A percentile compares a stretch with the other conserved stretches of the same genome.
phyloP scores from a whole-genome alignment of 2,329 filamentous ascomycete species.

The Talaromyces sp. region DNA sequence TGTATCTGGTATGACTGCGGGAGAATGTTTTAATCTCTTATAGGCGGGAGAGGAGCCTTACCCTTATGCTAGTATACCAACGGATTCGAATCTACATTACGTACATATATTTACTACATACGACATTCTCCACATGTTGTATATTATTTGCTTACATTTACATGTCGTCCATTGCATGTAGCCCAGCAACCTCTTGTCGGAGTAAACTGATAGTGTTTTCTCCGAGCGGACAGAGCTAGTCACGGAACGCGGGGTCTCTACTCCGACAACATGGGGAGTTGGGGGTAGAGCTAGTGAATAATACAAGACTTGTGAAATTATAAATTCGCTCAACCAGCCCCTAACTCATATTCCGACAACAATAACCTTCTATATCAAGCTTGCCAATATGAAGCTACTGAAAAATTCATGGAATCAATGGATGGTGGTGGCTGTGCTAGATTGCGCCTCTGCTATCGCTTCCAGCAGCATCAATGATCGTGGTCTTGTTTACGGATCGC shows the following conservation, averaged over 20 bases:
- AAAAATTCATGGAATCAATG: not conserved
- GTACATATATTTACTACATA: too few relatives aligned
- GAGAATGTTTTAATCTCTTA: too few relatives aligned
- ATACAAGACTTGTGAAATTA: not conserved
- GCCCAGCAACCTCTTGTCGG: not conserved
- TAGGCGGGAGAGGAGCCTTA: too few relatives aligned
- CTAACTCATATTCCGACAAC: not conserved
- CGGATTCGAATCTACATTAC: too few relatives aligned
- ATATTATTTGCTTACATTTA: too few relatives aligned
- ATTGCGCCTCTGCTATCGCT: too few relatives aligned
- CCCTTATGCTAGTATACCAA: too few relatives aligned
- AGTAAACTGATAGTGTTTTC: not conserved
- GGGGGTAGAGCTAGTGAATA: too few relatives aligned
- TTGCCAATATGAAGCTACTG: not conserved
- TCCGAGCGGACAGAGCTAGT: not conserved
- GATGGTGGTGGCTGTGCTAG: not conserved
- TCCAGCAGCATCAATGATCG: too few relatives aligned
- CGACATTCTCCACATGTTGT: too few relatives aligned
- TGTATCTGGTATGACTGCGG: too few relatives aligned
- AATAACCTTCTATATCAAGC: not conserved
- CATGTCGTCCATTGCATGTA: too few relatives aligned
- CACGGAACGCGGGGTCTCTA: not conserved
- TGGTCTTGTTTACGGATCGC: constrained; percentile 4
- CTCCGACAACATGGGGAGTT: not conserved
- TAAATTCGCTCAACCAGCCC: not conserved